phyloP scores from a whole-genome alignment of 163 green algal species.

The Scenedesmus sp. region DNA sequence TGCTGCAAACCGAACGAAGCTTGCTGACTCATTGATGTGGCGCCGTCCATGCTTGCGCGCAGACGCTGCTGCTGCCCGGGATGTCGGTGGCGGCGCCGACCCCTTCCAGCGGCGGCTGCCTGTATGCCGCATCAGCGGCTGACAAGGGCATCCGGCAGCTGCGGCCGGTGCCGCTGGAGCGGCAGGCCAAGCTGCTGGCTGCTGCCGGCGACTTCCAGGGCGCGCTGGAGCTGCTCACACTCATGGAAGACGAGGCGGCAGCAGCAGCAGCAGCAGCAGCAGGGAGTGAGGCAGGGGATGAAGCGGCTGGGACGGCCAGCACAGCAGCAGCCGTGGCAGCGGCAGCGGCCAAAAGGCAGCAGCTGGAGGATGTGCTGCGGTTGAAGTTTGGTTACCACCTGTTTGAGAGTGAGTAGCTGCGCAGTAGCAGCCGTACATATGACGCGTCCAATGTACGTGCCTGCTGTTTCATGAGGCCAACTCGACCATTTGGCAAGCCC shows the following conservation, averaged over 20 bases:
- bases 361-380: conserved; percentile 30
- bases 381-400: conserved; percentile 46
- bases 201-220: conserved; percentile 70
- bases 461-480: too few relatives aligned
- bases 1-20: too few relatives aligned
- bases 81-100: conserved; percentile 24
- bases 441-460: too few relatives aligned
- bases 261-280: not conserved
- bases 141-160: conserved; percentile 60
- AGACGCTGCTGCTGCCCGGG: conserved; percentile 48
- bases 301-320: not conserved
- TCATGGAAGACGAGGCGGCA: conserved; percentile 57
- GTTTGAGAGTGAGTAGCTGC: conserved; percentile 21
- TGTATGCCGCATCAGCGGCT: conserved; percentile 54
- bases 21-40: too few relatives aligned
- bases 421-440: not conserved
- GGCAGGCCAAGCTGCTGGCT: conserved; percentile 75
- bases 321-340: not conserved
- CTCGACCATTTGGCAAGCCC: too few relatives aligned
- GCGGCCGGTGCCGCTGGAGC: conserved; percentile 57
- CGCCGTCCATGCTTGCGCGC: not conserved
- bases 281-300: not conserved
- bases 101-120: conserved; percentile 7
- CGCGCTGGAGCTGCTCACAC: conserved; percentile 67
- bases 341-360: conserved; percentile 25